Percentiles rank a stretch among this genome's conserved stretches.
phyloP scores from a whole-genome alignment of 345 rosid genomes.

The Salix suchowensis region DNA sequence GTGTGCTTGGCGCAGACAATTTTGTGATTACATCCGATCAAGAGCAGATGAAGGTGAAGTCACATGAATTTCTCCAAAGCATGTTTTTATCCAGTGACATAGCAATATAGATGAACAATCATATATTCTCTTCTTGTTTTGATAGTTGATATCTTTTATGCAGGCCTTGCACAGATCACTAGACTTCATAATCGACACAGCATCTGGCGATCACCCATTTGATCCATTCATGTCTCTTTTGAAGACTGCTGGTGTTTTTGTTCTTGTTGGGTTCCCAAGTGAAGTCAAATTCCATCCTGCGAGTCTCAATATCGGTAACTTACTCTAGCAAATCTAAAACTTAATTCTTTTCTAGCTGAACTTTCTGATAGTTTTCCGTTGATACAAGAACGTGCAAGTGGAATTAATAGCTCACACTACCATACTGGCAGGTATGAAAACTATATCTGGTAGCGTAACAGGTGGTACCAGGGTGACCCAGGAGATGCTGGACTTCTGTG shows the following conservation, averaged over 20 bases:
- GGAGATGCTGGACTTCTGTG: slow-evolving; percentile 80
- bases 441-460: slow-evolving; percentile 53
- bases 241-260: slow-evolving; percentile 63
- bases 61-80: neutral
- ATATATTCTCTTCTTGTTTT: neutral
- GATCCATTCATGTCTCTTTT: slow-evolving; percentile 76
- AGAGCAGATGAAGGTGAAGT: slow-evolving; percentile 71
- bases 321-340: neutral
- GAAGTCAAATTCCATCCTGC: slow-evolving; percentile 78
- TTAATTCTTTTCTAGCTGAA: neutral
- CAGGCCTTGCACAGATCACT: slow-evolving; percentile 62
- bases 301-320: slow-evolving; percentile 52
- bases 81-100: neutral
- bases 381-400: neutral
- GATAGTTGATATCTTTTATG: neutral
- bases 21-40: slow-evolving; percentile 71
- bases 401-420: neutral
- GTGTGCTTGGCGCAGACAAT: slow-evolving; percentile 46
- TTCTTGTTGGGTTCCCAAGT: slow-evolving; percentile 74
- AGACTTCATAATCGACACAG: slow-evolving; percentile 76
- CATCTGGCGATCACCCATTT: slow-evolving; percentile 83
- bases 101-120: neutral
- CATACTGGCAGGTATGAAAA: slow-evolving; percentile 54
- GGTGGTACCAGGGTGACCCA: slow-evolving; percentile 72
- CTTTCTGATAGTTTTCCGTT: neutral